Base-by-base conservation (phyloP, 2,329 filamentous ascomycete species). In the Colletotrichum sp. region DNA sequence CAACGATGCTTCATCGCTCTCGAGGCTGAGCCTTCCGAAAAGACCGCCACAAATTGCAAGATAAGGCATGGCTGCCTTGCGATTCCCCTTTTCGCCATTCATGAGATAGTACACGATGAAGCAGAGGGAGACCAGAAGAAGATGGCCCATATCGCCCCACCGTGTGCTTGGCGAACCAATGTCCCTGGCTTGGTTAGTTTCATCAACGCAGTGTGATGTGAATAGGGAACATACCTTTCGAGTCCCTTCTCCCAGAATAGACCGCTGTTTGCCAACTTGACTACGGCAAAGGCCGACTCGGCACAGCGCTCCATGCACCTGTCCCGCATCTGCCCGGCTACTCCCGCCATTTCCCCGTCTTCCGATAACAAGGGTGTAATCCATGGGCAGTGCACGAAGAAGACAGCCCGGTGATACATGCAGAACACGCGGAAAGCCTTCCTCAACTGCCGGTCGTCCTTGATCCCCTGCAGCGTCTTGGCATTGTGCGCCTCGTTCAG, bases 71-170 rank as follows among this genome's bases (percentile, higher is more conserved):
- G 69, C 69, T 10, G 57, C 43, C 32, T 68, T 72, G 5, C 69
- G 69, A 24, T 30, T 65, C 2, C 30, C n/a, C 32, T 72, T 57
- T 10, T 75, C 69, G 21, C 73, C 69, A 16, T 64, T 72, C 8
- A 68, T 48, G 8, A 75, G 69, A 21, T 68, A 72, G 55, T 75
- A 68, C 10, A 75, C 69, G 12, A 75, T 75, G 18, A 68, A 75
- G 18, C 73, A 75, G n/a, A 75, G 69, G 4, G 73, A 75, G 8
- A 75, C 69, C 6, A 75, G n/a, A 5, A 75, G 57, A 18, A 75
- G 64, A 12, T 75, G 69, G 6, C 73, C 73, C 73, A 75, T 68
- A 6, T 75, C 64, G 4, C 64, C 64, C 73, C 73, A 75, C 24
- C 43, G 26, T 12, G 63, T 48, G n/a, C 69, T 75, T 26, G 69